phyloP scores from a whole-genome alignment of 1,139 yeast species.

The Blastobotrys proliferans region DNA sequence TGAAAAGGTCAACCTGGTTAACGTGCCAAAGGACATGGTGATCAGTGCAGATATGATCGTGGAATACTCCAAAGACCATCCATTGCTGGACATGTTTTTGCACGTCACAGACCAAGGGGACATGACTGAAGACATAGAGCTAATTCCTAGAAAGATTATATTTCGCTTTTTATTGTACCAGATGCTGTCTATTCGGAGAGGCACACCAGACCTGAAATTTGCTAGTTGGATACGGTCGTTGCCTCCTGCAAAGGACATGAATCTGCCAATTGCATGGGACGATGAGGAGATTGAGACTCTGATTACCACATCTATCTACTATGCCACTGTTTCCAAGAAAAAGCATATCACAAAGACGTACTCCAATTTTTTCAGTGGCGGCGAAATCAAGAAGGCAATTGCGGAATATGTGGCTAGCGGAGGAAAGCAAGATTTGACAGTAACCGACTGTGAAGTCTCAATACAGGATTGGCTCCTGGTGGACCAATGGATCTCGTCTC shows the following conservation, averaged over 20 bases:
- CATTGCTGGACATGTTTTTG: conserved; percentile 21
- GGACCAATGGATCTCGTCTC: conserved; percentile 35
- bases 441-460: conserved; percentile 19
- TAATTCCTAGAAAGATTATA: conserved; percentile 23
- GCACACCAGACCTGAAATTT: conserved; percentile 23
- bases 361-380: conserved; percentile 21
- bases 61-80: conserved; percentile 20
- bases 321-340: conserved; percentile 30
- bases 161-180: conserved; percentile 24
- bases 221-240: conserved; percentile 25
- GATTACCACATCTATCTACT: conserved; percentile 29
- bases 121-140: conserved; percentile 14
- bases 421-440: conserved; percentile 8
- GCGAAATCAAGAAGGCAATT: conserved; percentile 19
- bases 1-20: conserved; percentile 14
- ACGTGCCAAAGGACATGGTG: conserved; percentile 24
- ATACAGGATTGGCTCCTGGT: conserved; percentile 29
- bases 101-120: conserved; percentile 17
- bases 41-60: conserved; percentile 20
- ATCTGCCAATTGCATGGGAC: conserved; percentile 33
- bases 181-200: conserved; percentile 21
- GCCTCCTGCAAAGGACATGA: conserved; percentile 29
- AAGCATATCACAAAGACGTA: conserved; percentile 26
- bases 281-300: conserved; percentile 27
- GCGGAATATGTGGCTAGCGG: conserved; percentile 22